phyloP scores from a whole-genome alignment of 225 moss, liverwort and hornwort genomes.

The Pleurozium schreberi region DNA sequence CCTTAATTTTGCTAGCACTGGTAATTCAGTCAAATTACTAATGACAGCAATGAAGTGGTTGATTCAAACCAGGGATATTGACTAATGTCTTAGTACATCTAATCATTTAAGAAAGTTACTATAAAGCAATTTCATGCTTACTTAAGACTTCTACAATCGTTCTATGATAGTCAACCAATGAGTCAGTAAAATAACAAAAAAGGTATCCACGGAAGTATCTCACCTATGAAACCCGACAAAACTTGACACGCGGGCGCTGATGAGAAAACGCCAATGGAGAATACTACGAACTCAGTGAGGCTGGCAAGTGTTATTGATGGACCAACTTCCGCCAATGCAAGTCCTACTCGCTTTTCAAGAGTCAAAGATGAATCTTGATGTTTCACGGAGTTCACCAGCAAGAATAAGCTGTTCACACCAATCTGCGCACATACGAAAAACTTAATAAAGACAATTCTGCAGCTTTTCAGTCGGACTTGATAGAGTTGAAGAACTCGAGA shows the following conservation, averaged over 20 bases:
- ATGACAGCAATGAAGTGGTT: not conserved
- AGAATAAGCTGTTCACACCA: conserved; percentile 77
- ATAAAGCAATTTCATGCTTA: not conserved
- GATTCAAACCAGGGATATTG: not conserved
- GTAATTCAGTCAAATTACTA: not conserved
- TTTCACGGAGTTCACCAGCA: conserved; percentile 77
- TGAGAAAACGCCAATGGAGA: conserved; percentile 63
- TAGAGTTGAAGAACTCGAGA: not conserved
- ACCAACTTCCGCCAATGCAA: conserved; percentile 79
- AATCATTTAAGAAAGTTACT: not conserved
- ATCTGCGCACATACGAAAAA: conserved; percentile 32
- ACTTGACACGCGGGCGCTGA: conserved; percentile 79
- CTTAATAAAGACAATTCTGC: not conserved
- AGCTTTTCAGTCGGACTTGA: not conserved
- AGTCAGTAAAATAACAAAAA: not conserved
- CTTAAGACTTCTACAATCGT: not conserved
- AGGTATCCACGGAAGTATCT: not conserved
- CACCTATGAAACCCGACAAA: conserved; percentile 83
- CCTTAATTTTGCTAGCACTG: not conserved
- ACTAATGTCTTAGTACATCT: not conserved
- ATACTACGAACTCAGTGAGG: conserved; percentile 69
- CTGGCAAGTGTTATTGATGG: conserved; percentile 92
- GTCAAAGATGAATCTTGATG: conserved; percentile 35
- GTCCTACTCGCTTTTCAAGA: conserved; percentile 61
- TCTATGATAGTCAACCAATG: not conserved